Percentiles rank a stretch among this genome's conserved stretches.
These are phyloP conservation scores for Crocinoboletus sp. DNA, from an alignment of 1,284 basidiomycete species.

Conservation along the genomic window DNA sequence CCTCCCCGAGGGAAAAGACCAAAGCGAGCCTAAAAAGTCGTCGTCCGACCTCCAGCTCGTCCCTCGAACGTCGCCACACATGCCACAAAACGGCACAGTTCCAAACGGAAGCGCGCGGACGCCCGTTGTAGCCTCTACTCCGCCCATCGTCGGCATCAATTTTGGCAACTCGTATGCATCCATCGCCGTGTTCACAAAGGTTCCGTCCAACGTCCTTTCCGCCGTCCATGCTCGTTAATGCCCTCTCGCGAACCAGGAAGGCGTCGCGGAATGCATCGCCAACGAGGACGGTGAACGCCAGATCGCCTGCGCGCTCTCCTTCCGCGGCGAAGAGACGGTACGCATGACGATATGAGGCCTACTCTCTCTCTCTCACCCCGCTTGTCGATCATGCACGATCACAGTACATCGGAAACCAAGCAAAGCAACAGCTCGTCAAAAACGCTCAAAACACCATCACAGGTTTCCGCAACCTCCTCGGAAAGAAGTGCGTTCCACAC, in stretches of 20 bases:
- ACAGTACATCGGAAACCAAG: conserved; percentile 96
- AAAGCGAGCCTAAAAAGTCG: not conserved
- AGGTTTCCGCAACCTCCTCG: conserved; percentile 91
- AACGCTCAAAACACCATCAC: conserved; percentile 94
- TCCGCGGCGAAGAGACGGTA: conserved; percentile 87
- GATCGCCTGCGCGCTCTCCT: conserved; percentile 93
- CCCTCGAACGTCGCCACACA: conserved; percentile 2
- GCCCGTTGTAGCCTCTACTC: conserved; percentile 33
- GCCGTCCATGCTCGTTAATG: not conserved
- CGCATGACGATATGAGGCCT: conserved; percentile 25
- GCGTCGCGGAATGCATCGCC: conserved; percentile 89
- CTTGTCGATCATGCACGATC: conserved; percentile 13
- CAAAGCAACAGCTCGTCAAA: conserved; percentile 92
- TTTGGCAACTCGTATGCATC: conserved; percentile 96
- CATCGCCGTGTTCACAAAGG: conserved; percentile 95
- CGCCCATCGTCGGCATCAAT: conserved; percentile 88
- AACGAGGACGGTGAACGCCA: conserved; percentile 99
- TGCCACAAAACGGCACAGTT: conserved; percentile 24
- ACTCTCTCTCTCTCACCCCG: not conserved
- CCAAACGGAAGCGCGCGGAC: conserved; percentile 40
- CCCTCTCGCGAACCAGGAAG: conserved; percentile 55
- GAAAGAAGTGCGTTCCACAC: conserved; percentile 70
- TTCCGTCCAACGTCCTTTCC: conserved; percentile 35
- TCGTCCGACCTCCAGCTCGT: not conserved
- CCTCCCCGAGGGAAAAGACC: not conserved